These are phyloP conservation scores for Scenedesmus sp. DNA, from an alignment of 163 green algal genomes.

Conservation along the genomic window DNA sequence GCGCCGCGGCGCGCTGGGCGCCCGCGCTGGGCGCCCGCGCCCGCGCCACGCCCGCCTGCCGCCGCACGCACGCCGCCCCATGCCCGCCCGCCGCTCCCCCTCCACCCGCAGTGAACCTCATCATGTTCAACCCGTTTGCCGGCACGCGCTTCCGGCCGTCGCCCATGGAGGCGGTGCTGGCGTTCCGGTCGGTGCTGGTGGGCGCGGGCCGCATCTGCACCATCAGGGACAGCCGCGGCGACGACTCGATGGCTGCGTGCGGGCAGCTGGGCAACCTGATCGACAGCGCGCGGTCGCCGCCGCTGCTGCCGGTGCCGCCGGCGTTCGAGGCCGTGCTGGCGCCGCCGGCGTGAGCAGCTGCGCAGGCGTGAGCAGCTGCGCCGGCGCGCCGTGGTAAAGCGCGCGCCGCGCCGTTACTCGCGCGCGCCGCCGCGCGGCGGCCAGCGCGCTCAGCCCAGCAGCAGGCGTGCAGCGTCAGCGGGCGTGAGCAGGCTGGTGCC, in stretches of 20 bases:
- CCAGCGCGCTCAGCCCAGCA: slow-evolving; percentile 19
- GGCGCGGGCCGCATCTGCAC: slow-evolving; percentile 79
- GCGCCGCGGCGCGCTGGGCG: no score
- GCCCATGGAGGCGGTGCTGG: slow-evolving; percentile 53
- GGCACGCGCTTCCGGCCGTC: slow-evolving; percentile 78
- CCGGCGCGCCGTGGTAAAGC: no score
- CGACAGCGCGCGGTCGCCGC: not conserved
- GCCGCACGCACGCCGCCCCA: no score
- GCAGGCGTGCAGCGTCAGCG: slow-evolving; percentile 31
- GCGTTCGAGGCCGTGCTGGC: slow-evolving; percentile 13
- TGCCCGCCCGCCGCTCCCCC: not conserved
- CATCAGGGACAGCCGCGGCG: slow-evolving; percentile 76
- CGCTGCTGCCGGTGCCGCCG: slow-evolving; percentile 20
- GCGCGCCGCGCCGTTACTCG: no score
- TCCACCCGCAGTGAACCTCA: slow-evolving; percentile 82
- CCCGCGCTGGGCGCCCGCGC: no score
- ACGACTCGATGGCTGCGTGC: slow-evolving; percentile 95
- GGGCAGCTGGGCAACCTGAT: slow-evolving; percentile 64
- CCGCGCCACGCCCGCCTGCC: no score
- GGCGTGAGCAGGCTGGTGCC: slow-evolving; percentile 54
- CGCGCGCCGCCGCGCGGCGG: no score
- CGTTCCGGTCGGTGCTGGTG: slow-evolving; percentile 75
- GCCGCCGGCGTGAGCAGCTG: not conserved
- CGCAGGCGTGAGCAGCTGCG: no score
- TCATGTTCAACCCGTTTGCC: slow-evolving; percentile 91